Base-by-base conservation (phyloP, 495 filamentous ascomycete genomes). In the Talaromyces adpressus region DNA sequence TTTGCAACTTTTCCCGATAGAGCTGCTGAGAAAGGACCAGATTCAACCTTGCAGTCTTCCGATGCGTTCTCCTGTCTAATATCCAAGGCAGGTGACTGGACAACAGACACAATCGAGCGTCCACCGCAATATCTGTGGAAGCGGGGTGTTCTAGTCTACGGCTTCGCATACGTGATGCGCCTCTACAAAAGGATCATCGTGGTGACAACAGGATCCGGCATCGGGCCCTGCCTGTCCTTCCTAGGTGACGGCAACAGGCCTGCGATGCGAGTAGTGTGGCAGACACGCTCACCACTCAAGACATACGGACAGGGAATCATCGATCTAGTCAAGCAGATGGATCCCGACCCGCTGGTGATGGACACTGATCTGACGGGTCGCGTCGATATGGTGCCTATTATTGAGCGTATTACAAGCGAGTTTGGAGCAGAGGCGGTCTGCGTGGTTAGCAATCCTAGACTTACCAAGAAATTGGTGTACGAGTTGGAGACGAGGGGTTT, bases 61-160 rank as follows among this genome's bases (percentile, higher is more conserved):
- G 20, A 11, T 25, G 69, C 67, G 57, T 91, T 89, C 72, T 91
- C 86, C 18, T 77, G 89, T 60, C 76, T 94, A 51, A 77, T 93
- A 53, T 91, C 89, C 64, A 87, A 89, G 68, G 91, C 90, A 1
- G 91, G 91, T n/a, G 90, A 93, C 79, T 95, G 90, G 89, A 95
- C 91, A 11, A 71, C 76, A 39, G 75, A 80, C 47, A 80, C 81
- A 27, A 91, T 92, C 74, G 69, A 76, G 60, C 75, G 83, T 63
- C 87, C 87, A 8, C 82, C 84, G 52, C 80, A 71, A 2, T 69
- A 74, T 57, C 65, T 81, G 18, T 80, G 73, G 74, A 77, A 77
- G 49, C 73, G 78, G 18, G 81, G 80, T 3, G 73, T 79, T 3
- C 79, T 84, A 68, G 80, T 87, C 39, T 85, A 83, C 64, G 90